Percentiles rank a stretch among this genome's conserved stretches.
These are phyloP conservation scores for Aspergillus thermomutatus DNA, from an alignment of 2,329 filamentous ascomycete species.

Conservation along the genomic window DNA sequence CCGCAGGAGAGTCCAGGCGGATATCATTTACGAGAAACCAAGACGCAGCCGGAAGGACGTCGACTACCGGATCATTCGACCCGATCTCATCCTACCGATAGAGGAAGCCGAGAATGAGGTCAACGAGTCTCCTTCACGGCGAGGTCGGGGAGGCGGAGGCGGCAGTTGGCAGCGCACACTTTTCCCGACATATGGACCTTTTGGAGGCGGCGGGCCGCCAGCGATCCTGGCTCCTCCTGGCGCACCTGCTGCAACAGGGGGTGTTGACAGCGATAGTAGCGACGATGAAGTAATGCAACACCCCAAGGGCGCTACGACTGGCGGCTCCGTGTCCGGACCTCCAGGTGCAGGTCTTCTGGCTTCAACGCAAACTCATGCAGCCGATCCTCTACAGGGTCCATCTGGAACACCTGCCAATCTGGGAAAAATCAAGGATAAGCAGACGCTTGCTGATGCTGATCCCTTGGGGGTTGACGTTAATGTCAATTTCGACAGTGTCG, in stretches of 20 bases:
- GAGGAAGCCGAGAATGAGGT: conserved; percentile 70
- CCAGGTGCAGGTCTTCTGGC: conserved; percentile 54
- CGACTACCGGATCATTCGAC: conserved; percentile 81
- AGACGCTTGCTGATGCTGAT: conserved; percentile 88
- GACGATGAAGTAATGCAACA: conserved; percentile 81
- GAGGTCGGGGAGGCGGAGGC: conserved; percentile 60
- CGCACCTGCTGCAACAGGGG: conserved; percentile 65
- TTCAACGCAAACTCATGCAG: conserved; percentile 52
- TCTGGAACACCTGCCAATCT: conserved; percentile 73
- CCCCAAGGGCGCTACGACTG: conserved; percentile 58
- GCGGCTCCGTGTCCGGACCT: conserved; percentile 56
- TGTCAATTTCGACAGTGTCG: conserved; percentile 91
- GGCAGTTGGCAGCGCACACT: conserved; percentile 71
- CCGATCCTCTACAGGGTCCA: conserved; percentile 53
- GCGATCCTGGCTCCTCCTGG: conserved; percentile 72
- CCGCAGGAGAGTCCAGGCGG: conserved; percentile 34
- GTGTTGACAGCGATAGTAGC: conserved; percentile 91
- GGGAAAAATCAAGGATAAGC: conserved; percentile 89
- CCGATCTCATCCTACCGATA: conserved; percentile 66
- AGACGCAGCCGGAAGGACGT: conserved; percentile 62
- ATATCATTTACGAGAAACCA: conserved; percentile 45
- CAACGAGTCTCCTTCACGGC: conserved; percentile 65
- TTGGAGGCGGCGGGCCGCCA: conserved; percentile 73
- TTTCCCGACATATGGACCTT: conserved; percentile 88
- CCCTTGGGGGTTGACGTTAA: conserved; percentile 89